These are phyloP conservation scores for Coccomyxa sp. DNA, from an alignment of 139 green algal species.

Conservation along the genomic window DNA sequence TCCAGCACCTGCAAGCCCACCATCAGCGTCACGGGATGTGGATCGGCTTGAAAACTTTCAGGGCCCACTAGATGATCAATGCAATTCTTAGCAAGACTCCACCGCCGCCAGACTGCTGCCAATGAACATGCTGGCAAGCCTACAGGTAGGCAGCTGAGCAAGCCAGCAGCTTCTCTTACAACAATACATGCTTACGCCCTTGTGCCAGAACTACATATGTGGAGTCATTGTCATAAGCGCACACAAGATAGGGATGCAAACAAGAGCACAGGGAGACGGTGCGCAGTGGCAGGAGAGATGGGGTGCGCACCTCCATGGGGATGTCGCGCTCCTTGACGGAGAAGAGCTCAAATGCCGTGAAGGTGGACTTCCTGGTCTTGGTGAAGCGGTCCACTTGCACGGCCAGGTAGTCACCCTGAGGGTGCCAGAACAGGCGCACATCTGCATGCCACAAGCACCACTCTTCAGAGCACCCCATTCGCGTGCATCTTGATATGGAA, in stretches of 20 bases:
- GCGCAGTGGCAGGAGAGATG: neutral
- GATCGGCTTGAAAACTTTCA: too few relatives aligned
- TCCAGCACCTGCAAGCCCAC: conserved; percentile 63
- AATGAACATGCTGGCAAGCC: too few relatives aligned
- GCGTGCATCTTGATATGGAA: neutral
- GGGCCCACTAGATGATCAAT: too few relatives aligned
- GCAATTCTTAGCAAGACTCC: too few relatives aligned
- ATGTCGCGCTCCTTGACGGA: conserved; percentile 69
- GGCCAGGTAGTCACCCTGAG: conserved; percentile 92
- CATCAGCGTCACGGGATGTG: neutral
- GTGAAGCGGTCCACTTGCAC: conserved; percentile 94
- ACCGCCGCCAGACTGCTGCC: too few relatives aligned
- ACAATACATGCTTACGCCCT: too few relatives aligned
- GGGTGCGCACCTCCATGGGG: conserved; percentile 69
- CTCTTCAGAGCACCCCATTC: neutral
- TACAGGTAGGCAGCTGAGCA: too few relatives aligned
- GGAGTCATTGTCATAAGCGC: too few relatives aligned
- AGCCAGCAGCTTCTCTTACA: too few relatives aligned
- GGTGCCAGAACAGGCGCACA: conserved; percentile 94
- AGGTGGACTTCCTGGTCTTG: conserved; percentile 96
- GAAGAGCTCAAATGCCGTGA: conserved; percentile 96
- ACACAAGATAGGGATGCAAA: too few relatives aligned
- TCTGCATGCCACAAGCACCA: conserved; percentile 40
- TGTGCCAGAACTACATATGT: too few relatives aligned
- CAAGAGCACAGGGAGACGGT: neutral